Conservation (phyloP, 1,139 yeast species). For the Geotrichum phurueaensis region DNA sequence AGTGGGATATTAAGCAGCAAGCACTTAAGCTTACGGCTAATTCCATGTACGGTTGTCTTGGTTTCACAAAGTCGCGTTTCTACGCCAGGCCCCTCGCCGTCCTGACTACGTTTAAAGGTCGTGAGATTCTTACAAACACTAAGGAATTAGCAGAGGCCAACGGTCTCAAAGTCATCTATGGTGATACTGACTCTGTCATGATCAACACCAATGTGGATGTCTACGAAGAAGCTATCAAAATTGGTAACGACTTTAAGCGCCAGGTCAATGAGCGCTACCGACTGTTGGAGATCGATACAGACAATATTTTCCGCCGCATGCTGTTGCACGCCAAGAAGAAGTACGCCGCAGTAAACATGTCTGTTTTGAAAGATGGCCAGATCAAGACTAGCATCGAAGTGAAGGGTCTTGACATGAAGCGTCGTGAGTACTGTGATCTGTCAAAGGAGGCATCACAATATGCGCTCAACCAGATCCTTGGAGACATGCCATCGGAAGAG, state of each 20-base stretch:
- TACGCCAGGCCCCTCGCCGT: slow-evolving; percentile 95
- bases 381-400: slow-evolving; percentile 66
- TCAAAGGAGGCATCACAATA: slow-evolving; percentile 82
- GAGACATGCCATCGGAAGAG: slow-evolving; percentile 71
- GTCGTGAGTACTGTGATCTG: slow-evolving; percentile 92
- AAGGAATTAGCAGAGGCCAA: slow-evolving; percentile 84
- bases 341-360: slow-evolving; percentile 81
- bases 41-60: slow-evolving; percentile 98
- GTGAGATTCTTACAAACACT: slow-evolving; percentile 92
- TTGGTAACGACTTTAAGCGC: slow-evolving; percentile 79
- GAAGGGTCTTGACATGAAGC: slow-evolving; percentile 93
- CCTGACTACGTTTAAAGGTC: slow-evolving; percentile 91
- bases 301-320: slow-evolving; percentile 81
- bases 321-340: slow-evolving; percentile 94
- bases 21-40: slow-evolving; percentile 96
- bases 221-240: slow-evolving; percentile 66
- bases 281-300: slow-evolving; percentile 88
- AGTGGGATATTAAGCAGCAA: slow-evolving; percentile 88
- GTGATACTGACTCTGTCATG: slow-evolving; percentile 99
- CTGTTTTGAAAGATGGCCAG: slow-evolving; percentile 39
- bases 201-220: slow-evolving; percentile 78
- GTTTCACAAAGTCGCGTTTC: slow-evolving; percentile 84
- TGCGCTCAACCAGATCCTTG: slow-evolving; percentile 64
- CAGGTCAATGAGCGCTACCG: slow-evolving; percentile 85
- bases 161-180: slow-evolving; percentile 83